Conservation (phyloP, 2,329 filamentous ascomycete genomes). For the Metarhizium humberi region DNA sequence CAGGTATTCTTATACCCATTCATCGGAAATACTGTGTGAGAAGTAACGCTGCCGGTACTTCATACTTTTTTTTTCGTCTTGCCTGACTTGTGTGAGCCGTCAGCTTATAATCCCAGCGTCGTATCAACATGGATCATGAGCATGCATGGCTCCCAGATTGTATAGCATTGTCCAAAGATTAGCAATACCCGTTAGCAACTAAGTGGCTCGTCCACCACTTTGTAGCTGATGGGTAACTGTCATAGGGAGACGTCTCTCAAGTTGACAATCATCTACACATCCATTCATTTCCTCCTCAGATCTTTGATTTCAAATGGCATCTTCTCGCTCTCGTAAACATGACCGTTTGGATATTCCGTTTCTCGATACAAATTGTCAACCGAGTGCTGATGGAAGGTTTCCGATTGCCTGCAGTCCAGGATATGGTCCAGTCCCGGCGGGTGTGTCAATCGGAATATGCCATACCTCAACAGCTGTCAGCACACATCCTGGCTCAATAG, state of each 20-base stretch:
- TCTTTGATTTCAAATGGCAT: constrained; percentile 53
- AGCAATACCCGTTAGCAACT: too few species aligned
- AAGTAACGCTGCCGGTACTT: neutral
- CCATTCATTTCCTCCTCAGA: constrained; percentile 26
- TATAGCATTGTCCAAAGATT: neutral
- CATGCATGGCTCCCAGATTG: neutral
- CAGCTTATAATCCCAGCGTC: neutral
- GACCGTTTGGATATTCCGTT: constrained; percentile 55
- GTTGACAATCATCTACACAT: neutral
- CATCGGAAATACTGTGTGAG: too few species aligned
- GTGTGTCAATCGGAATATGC: constrained; percentile 87
- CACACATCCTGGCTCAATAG: neutral
- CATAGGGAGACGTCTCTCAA: neutral
- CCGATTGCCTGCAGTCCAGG: constrained; percentile 64
- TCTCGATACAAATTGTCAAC: constrained; percentile 68
- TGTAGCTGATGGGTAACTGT: neutral
- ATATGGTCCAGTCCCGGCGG: constrained; percentile 85
- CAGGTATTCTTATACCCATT: too few species aligned
- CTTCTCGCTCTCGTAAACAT: constrained; percentile 59
- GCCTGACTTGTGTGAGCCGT: neutral
- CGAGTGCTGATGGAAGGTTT: constrained; percentile 72
- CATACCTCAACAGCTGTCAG: constrained; percentile 49
- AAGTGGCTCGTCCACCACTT: too few species aligned
- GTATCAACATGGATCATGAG: neutral
- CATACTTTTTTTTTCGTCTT: neutral